Evolutionary conservation across 129 eudicot genomes (phyloP), one percentile per base, ranked within the genome.

Genomic region (Flaveria robusta): DNA sequence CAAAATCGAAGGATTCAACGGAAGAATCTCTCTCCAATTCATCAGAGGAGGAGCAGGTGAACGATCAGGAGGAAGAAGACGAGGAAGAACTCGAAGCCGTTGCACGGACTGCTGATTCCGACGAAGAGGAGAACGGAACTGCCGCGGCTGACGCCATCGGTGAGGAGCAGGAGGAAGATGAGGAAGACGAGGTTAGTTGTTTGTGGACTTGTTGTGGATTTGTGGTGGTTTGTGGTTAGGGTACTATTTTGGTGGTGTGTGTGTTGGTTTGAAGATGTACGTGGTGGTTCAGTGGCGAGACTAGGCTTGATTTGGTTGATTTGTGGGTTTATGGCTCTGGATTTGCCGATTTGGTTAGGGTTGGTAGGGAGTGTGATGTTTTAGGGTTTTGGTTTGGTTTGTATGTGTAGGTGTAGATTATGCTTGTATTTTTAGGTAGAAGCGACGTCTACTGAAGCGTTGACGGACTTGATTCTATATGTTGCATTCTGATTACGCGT

Each of bases 21-120:
- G 96, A 88, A 18, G 90, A 88, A 10, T 86, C 87, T 15, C 37
- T 68, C 3, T 84, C 90, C 3, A 66, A 79, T 47, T 90, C 90
- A 13, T 92, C 95, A 26, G 87, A 84, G 63, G 96, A 85, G 31
- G 96, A 92, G 34, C 95, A 79, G 79, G 83, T 72, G 19, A 72
- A 51, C 79, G 68, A 72, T 4, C 92, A 88, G 51, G 51, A 46
- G n/a, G 52, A 43, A 70, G 98, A 81, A 18, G 98, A 94, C 59
- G 96, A 94, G 68, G 97, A 93, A 69, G 98, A 94, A 79, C 90
- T 94, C 23, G 97, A 94, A 78, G 98, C 98, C 19, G 98, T 94
- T 9, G 96, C 97, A 2, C 79, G 90, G 10, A 46, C 93, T 9
- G 98, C 69, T 5, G 98, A 86, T 50, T 89, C 85, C 29, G 94